A percentile compares a stretch with the other conserved stretches of the same genome.
Conservation (phyloP, 2,329 filamentous ascomycete genomes). For the Scedosporium minutisporum region DNA sequence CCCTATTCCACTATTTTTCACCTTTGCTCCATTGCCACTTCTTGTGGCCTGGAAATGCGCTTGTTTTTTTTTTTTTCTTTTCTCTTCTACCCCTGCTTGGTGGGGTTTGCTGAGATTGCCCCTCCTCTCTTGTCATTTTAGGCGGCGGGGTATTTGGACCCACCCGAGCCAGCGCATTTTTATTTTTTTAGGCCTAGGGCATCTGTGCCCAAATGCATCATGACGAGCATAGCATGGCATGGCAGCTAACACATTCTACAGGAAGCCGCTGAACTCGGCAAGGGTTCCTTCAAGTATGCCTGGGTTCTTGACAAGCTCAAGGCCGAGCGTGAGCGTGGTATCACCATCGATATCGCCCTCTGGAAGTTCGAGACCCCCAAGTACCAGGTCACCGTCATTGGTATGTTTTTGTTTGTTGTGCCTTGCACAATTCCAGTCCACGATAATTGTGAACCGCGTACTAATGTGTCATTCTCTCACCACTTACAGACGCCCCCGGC, state of each 20-base stretch:
- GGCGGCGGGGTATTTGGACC: not conserved
- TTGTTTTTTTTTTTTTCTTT: constrained; percentile 11
- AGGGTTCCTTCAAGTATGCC: constrained; percentile 99
- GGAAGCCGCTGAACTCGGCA: constrained; percentile 98
- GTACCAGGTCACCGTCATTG: constrained; percentile 97
- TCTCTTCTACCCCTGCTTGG: constrained; percentile 7
- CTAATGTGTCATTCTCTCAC: constrained; percentile 10
- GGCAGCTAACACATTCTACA: constrained; percentile 27
- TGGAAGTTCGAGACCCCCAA: constrained; percentile 99
- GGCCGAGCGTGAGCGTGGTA: constrained; percentile 99
- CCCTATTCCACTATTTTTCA: constrained; percentile 8
- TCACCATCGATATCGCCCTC: constrained; percentile 99
- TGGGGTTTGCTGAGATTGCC: not conserved
- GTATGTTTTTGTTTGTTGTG: constrained; percentile 38
- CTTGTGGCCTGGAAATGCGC: constrained; percentile 9
- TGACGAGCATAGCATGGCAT: not conserved
- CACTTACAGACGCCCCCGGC: constrained; percentile 72
- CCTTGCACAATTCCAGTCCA: not conserved
- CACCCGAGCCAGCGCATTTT: not conserved
- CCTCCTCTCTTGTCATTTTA: not conserved
- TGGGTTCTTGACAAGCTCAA: constrained; percentile 99
- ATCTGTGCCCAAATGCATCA: not conserved
- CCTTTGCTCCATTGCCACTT: constrained; percentile 6
- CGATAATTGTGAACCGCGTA: not conserved
- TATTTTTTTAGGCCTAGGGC: not conserved